phyloP scores from a whole-genome alignment of 306 rosid species.

The Fagus crenata region DNA sequence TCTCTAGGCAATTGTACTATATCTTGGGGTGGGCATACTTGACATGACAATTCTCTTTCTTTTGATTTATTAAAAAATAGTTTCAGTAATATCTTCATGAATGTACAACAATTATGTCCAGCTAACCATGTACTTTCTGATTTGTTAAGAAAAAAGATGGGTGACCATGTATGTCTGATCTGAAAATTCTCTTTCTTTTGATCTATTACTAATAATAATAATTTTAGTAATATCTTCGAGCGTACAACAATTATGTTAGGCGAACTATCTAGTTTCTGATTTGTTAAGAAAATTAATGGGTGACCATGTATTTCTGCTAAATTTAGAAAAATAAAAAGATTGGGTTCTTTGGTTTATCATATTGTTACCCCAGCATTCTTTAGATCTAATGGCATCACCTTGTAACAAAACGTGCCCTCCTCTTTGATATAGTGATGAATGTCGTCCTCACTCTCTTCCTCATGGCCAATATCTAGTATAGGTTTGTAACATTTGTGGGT shows the following conservation, averaged over 20 bases:
- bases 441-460: no score
- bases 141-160: no score
- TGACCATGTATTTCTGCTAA: background rate
- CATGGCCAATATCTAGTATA: background rate
- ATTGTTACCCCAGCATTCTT: background rate
- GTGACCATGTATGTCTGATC: no score
- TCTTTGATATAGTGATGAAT: no score
- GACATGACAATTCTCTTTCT: no score
- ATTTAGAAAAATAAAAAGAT: background rate
- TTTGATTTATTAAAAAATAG: no score
- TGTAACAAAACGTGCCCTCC: no score
- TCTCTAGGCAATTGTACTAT: no score
- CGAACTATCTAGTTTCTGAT: background rate
- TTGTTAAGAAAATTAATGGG: background rate
- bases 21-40: no score
- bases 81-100: no score
- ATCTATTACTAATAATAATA: background rate
- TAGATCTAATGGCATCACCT: background rate
- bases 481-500: background rate
- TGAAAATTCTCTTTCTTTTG: background rate
- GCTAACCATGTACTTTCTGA: no score
- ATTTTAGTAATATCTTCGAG: background rate
- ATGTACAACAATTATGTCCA: no score
- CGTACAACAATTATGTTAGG: background rate
- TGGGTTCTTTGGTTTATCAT: background rate